Evolutionary conservation across 1,284 basidiomycete species (phyloP).

Genomic region (Austroboletus olivaceoglutinosus): DNA sequence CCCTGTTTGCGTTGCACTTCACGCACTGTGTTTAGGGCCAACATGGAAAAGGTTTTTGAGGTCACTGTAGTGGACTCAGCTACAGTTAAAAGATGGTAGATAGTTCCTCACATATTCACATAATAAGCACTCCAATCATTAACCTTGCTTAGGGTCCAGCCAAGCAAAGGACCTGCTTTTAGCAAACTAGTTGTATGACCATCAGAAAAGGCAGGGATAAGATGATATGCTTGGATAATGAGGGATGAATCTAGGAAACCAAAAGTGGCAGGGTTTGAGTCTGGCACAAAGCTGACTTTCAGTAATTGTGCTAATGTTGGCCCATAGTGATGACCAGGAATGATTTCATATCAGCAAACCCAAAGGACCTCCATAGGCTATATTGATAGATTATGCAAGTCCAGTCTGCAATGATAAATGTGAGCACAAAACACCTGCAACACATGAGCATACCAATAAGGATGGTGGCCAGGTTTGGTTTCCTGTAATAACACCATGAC

Average conservation of each 20-base stretch:
- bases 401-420: constrained; percentile 13
- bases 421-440: constrained; percentile 26
- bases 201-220: constrained; percentile 35
- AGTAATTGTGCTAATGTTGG: constrained; percentile 24
- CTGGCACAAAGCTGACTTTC: constrained; percentile 34
- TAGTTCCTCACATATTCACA: constrained; percentile 16
- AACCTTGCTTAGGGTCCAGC: neutral
- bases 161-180: constrained; percentile 2
- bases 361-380: constrained; percentile 35
- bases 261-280: constrained; percentile 32
- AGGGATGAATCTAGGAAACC: neutral
- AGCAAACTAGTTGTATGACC: constrained; percentile 5
- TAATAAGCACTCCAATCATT: constrained; percentile 17
- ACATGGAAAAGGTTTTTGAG: no score
- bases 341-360: constrained; percentile 37
- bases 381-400: neutral
- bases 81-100: neutral
- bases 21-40: no score
- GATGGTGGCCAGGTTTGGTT: constrained; percentile 13
- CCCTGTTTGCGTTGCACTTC: no score
- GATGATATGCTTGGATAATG: constrained; percentile 36
- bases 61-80: neutral
- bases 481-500: constrained; percentile 37
- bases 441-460: constrained; percentile 22
- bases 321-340: constrained; percentile 17